phyloP scores from a whole-genome alignment of 2,329 filamentous ascomycete species.

The Talaromyces islandicus region DNA sequence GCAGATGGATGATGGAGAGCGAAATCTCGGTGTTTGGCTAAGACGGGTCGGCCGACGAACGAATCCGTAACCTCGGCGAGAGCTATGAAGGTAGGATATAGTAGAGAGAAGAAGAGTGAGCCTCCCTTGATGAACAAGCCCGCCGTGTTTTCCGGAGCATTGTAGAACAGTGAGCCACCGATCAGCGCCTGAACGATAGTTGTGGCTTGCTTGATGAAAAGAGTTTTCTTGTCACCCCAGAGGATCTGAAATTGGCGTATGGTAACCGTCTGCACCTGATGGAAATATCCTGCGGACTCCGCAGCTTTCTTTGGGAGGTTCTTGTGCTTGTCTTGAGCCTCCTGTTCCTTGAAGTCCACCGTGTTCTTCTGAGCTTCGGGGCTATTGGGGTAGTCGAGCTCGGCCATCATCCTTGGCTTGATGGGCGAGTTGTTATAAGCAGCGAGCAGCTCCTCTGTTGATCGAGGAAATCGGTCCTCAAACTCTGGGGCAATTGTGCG shows the following conservation, averaged over 20 bases:
- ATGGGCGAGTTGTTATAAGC: no score
- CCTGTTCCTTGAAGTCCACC: no score
- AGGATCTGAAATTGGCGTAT: conserved; percentile 32
- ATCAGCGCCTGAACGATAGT: conserved; percentile 74
- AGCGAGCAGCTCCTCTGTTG: conserved; percentile 47
- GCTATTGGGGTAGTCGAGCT: no score
- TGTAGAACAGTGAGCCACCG: conserved; percentile 75
- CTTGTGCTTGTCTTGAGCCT: no score
- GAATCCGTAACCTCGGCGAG: conserved; percentile 79
- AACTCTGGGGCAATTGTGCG: conserved; percentile 53
- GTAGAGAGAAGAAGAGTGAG: conserved; percentile 78
- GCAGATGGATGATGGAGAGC: conserved; percentile 91
- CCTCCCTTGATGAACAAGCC: conserved; percentile 76
- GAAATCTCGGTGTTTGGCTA: conserved; percentile 83
- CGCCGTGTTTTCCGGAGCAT: conserved; percentile 57
- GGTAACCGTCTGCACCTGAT: no score
- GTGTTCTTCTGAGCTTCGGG: no score
- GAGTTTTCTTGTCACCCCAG: conserved; percentile 68
- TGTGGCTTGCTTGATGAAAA: conserved; percentile 57
- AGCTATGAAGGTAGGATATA: conserved; percentile 78
- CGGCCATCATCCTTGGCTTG: no score
- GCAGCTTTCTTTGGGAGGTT: no score
- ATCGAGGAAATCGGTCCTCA: conserved; percentile 59
- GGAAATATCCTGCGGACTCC: no score
- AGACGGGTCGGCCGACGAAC: conserved; percentile 82